Percentiles rank a stretch among this genome's conserved stretches.
phyloP scores from a whole-genome alignment of 345 rosid species.

The Eucalyptus sp. region DNA sequence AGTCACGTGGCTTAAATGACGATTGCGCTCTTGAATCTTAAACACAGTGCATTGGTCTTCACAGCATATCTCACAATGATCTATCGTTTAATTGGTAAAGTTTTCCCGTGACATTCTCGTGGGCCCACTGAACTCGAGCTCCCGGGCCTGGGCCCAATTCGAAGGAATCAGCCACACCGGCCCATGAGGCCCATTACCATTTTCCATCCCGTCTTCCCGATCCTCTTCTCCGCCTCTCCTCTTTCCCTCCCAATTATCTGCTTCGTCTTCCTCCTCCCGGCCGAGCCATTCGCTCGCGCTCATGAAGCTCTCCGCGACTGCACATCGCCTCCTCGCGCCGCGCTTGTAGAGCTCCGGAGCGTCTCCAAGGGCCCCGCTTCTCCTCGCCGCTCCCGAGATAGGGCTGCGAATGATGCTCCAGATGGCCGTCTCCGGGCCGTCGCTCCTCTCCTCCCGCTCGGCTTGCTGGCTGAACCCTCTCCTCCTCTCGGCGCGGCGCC shows the following conservation, averaged over 20 bases:
- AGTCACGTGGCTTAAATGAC: background rate
- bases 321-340: background rate
- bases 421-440: conserved; percentile 30
- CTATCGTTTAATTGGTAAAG: background rate
- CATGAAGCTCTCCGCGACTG: background rate
- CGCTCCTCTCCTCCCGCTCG: conserved; percentile 30
- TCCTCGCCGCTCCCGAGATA: too few species aligned
- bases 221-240: background rate
- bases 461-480: conserved; percentile 66
- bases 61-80: background rate
- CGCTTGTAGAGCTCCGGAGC: background rate
- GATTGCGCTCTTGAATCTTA: background rate
- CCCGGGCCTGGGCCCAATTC: background rate
- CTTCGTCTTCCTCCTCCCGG: background rate
- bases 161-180: background rate
- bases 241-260: background rate
- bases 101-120: background rate
- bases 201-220: background rate
- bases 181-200: background rate
- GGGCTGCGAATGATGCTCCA: conserved; percentile 16
- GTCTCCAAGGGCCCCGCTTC: too few species aligned
- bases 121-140: background rate
- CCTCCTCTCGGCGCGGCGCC: conserved; percentile 44
- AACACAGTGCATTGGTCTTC: background rate
- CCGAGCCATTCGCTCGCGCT: background rate